Evolutionary conservation across 345 rosid genomes (phyloP).

Genomic region (Salix brachista): DNA sequence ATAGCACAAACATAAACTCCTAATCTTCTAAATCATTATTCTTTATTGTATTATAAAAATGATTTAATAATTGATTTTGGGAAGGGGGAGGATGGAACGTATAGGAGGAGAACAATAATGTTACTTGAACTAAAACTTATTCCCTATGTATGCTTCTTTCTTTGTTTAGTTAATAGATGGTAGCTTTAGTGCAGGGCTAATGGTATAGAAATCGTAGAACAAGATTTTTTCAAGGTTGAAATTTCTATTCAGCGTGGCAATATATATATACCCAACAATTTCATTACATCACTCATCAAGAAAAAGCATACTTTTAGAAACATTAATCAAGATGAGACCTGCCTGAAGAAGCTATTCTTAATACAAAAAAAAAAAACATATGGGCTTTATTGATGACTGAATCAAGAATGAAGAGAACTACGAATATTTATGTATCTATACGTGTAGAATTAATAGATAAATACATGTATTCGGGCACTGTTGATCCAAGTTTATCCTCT

Average conservation of each 20-base stretch:
- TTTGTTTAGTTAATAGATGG: too few relatives aligned
- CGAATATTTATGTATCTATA: too few relatives aligned
- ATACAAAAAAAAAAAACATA: not conserved
- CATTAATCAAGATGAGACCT: not conserved
- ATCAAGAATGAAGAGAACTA: not conserved
- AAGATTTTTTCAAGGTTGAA: too few relatives aligned
- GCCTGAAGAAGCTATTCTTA: not conserved
- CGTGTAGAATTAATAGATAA: not conserved
- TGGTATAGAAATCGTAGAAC: too few relatives aligned
- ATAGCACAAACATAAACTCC: conserved; percentile 11
- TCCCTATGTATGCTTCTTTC: too few relatives aligned
- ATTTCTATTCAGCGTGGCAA: too few relatives aligned
- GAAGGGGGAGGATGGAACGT: too few relatives aligned
- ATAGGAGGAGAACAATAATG: too few relatives aligned
- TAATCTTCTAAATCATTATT: not conserved
- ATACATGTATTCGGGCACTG: conserved; percentile 4
- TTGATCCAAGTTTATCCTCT: conserved; percentile 43
- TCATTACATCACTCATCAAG: too few relatives aligned
- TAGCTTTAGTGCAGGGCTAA: too few relatives aligned
- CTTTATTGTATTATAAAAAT: not conserved
- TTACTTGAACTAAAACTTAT: too few relatives aligned
- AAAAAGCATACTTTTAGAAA: not conserved
- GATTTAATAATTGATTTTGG: not conserved
- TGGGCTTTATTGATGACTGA: not conserved
- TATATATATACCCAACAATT: too few relatives aligned